These are phyloP conservation scores for Macrophomina phaseolina DNA, from an alignment of 2,329 filamentous ascomycete genomes.

Conservation along the genomic window DNA sequence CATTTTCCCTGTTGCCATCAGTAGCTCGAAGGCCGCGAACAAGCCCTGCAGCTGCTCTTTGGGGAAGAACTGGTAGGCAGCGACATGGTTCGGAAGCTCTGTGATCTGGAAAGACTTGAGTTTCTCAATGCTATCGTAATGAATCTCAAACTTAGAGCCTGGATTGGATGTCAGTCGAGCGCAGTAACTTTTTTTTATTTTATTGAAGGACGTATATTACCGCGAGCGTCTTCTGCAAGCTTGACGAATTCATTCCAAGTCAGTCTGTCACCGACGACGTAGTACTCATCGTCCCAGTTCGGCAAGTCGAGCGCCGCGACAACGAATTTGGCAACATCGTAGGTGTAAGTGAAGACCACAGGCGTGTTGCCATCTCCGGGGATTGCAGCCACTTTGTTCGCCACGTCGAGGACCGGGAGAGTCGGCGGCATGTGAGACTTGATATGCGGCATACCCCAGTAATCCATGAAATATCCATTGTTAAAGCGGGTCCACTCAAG, in stretches of 20 bases:
- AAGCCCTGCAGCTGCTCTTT: constrained; percentile 27
- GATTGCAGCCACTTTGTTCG: constrained; percentile 48
- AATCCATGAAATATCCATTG: constrained; percentile 41
- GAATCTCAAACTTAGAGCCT: constrained; percentile 29
- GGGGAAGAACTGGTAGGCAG: constrained; percentile 31
- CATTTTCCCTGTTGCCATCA: not conserved
- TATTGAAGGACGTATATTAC: constrained; percentile 6
- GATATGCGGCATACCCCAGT: constrained; percentile 37
- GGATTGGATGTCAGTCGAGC: not conserved
- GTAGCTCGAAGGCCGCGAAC: not conserved
- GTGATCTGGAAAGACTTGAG: constrained; percentile 30
- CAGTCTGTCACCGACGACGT: constrained; percentile 30
- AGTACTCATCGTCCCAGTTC: constrained; percentile 50
- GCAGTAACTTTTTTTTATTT: no score
- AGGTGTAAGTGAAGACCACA: constrained; percentile 56
- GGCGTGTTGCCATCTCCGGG: constrained; percentile 55
- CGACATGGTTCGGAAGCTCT: constrained; percentile 28
- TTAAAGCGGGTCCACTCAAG: constrained; percentile 38
- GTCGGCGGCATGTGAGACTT: constrained; percentile 31
- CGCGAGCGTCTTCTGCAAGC: constrained; percentile 28
- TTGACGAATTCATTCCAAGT: constrained; percentile 31
- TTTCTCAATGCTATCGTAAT: constrained; percentile 32
- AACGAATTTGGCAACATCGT: constrained; percentile 57
- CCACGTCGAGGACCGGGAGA: constrained; percentile 31
- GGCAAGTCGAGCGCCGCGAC: constrained; percentile 48